Evolutionary conservation across 495 filamentous ascomycete genomes (phyloP), one percentile per base, ranked within the genome.

Genomic region (Talaromyces stipitatus): DNA sequence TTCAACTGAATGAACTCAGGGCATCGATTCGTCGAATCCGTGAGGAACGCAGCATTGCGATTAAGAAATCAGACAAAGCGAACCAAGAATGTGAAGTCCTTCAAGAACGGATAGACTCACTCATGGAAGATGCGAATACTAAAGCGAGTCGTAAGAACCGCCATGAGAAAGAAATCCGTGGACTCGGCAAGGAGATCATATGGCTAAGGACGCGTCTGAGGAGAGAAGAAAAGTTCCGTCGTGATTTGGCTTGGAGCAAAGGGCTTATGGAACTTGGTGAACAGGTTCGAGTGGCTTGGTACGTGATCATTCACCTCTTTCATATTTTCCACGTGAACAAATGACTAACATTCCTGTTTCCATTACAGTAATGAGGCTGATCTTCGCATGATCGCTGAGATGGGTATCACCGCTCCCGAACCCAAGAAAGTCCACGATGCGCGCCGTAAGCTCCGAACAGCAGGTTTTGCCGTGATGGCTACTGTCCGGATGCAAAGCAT

Each of bases 301-400:
- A 84, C 63, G 90, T 85, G 43, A 30, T 51, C 41, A 46, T 59
- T 60, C 64, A 54, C 58, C 53, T 41, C 51, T 58, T 45, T 50
- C 48, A 36, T 48, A 33, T 57, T 41, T 16, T 59, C 38, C 58
- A 36, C 50, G 30, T 43, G 32, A 60, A 9, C 53, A 23, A 36
- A 45, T 28, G 24, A 14, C 30, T 38, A 30, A 56, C 18, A 45
- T n/a, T n/a, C n/a, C n/a, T 52, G 29, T 43, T 66, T 60, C 64
- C 62, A 46, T 57, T 66, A 72, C 64, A 97, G 92, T 69, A 98
- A 97, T 77, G 86, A 92, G 70, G 89, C 87, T 60, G 90, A 97
- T 66, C 82, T 98, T 29, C 80, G 83, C 38, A 86, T 96, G 67
- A 84, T 97, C 56, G 78, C 84, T 57, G 80, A 86, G 57, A 95